Conservation (phyloP, 139 green algal species). For the Nannochloris sp. region DNA sequence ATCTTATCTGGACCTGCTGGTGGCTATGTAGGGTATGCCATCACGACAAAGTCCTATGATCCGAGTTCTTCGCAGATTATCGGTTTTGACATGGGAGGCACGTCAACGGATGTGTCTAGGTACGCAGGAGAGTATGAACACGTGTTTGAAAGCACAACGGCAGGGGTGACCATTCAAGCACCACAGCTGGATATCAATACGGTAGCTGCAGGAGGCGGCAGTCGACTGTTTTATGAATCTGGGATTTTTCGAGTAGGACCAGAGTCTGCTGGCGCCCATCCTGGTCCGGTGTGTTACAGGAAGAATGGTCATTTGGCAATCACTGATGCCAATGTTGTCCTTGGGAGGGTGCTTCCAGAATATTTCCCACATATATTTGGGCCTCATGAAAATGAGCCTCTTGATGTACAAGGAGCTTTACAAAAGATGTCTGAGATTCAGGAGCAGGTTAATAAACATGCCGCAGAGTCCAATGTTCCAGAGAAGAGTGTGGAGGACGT, state of each 20-base stretch:
- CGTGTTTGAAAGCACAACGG: conserved; percentile 89
- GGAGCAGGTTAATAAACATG: conserved; percentile 48
- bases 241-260: conserved; percentile 71
- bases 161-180: conserved; percentile 72
- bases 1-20: conserved; percentile 89
- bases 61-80: conserved; percentile 62
- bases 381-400: conserved; percentile 57
- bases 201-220: conserved; percentile 89
- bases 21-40: conserved; percentile 81
- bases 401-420: conserved; percentile 52
- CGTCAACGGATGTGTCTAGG: conserved; percentile 80
- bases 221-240: conserved; percentile 60
- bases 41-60: conserved; percentile 62
- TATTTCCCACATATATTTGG: conserved; percentile 95
- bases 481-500: conserved; percentile 56
- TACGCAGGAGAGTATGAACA: conserved; percentile 82
- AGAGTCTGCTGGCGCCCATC: conserved; percentile 88
- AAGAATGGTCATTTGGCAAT: conserved; percentile 84
- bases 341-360: conserved; percentile 83
- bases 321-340: conserved; percentile 90
- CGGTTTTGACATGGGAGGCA: conserved; percentile 97
- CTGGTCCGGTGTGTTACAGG: conserved; percentile 90
- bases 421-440: conserved; percentile 49
- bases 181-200: conserved; percentile 99
- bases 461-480: conserved; percentile 6